Percentiles rank a stretch among this genome's conserved stretches.
phyloP scores from a whole-genome alignment of 2,329 filamentous ascomycete species.

The Apiospora sp. region DNA sequence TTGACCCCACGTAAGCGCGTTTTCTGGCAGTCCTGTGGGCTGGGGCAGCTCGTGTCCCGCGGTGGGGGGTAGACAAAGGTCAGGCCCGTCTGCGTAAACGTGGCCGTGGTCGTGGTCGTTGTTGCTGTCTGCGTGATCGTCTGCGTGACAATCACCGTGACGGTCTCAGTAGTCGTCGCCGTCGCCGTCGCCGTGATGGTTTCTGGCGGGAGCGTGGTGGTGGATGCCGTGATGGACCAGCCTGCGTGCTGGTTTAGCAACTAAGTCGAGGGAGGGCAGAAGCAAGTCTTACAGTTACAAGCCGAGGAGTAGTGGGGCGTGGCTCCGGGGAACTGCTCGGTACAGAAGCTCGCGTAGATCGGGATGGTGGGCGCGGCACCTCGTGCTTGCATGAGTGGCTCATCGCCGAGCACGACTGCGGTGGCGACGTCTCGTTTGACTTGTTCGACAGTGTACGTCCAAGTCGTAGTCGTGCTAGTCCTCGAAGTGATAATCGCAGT shows the following conservation, averaged over 20 bases:
- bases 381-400: not conserved
- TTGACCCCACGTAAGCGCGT: too few relatives aligned
- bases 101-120: too few relatives aligned
- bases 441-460: too few relatives aligned
- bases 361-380: not conserved
- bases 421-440: not conserved
- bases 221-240: not conserved
- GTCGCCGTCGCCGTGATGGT: not conserved
- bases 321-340: not conserved
- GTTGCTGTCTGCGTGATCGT: too few relatives aligned
- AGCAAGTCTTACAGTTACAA: not conserved
- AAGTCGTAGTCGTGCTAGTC: not conserved
- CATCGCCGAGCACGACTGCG: too few relatives aligned
- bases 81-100: too few relatives aligned
- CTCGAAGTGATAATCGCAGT: too few relatives aligned
- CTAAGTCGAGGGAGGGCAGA: not conserved
- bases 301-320: constrained; percentile 5
- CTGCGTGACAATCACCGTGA: not conserved
- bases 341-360: not conserved
- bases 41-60: too few relatives aligned
- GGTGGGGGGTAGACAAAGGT: too few relatives aligned
- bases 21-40: too few relatives aligned
- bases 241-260: not conserved
- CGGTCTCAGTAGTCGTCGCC: not conserved
- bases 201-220: not conserved